phyloP scores from a whole-genome alignment of 805 yeast genomes.

The Kregervanrija delftensis region DNA sequence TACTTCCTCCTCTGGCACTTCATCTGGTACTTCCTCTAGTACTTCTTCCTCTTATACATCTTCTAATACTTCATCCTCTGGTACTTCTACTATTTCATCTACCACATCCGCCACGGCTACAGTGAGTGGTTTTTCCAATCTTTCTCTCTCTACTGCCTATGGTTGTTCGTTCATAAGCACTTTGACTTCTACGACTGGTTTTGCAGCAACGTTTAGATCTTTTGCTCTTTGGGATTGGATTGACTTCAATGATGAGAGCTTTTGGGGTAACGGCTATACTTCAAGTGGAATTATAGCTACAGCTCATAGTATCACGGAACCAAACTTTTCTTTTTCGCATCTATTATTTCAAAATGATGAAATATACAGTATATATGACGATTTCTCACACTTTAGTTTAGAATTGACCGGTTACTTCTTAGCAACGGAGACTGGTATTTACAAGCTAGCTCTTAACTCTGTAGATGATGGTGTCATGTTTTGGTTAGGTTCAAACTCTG shows the following conservation, averaged over 20 bases:
- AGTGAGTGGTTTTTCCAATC: too few species aligned
- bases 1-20: not conserved
- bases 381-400: too few species aligned
- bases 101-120: too few species aligned
- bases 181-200: conserved; percentile 2
- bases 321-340: conserved; percentile 1
- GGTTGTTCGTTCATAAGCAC: not conserved
- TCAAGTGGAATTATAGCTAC: conserved; percentile 1
- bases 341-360: too few species aligned
- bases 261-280: conserved; percentile 6
- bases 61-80: too few species aligned
- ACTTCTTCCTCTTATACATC: too few species aligned
- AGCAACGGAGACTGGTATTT: conserved; percentile 1
- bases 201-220: conserved; percentile 5
- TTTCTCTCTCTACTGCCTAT: too few species aligned
- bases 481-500: conserved; percentile 5
- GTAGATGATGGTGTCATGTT: conserved; percentile 6
- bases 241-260: not conserved
- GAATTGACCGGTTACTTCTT: not conserved
- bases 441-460: not conserved
- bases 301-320: conserved; percentile 2
- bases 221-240: not conserved
- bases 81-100: too few species aligned
- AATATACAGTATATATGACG: too few species aligned
- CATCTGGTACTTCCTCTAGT: not conserved